Conservation (phyloP, 345 rosid genomes). For the Bruguiera parviflora region DNA sequence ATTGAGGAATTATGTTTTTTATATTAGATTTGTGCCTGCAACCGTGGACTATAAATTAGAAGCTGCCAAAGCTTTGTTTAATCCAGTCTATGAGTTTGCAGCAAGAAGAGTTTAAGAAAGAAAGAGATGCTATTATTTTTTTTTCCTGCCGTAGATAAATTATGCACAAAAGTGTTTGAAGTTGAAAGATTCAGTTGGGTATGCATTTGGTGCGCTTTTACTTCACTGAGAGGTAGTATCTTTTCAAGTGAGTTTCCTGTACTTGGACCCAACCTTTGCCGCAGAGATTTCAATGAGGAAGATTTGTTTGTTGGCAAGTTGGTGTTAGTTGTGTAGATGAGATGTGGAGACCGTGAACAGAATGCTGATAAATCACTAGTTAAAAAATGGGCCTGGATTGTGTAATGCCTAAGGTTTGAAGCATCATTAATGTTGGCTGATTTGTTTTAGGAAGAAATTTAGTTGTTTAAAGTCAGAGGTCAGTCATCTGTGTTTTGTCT, state of each 20-base stretch:
- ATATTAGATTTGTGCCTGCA: too few species aligned
- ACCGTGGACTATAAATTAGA: too few species aligned
- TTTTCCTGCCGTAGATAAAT: too few species aligned
- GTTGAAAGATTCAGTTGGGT: background rate
- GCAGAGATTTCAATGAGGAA: background rate
- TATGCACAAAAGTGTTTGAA: too few species aligned
- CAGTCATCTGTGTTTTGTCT: background rate
- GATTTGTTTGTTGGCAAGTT: background rate
- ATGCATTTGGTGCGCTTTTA: background rate
- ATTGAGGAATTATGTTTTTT: too few species aligned
- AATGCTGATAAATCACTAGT: background rate
- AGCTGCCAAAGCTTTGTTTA: too few species aligned
- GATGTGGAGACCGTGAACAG: background rate
- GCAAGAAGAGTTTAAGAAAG: too few species aligned
- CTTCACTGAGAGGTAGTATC: background rate
- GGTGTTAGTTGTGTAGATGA: background rate
- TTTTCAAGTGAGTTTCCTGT: background rate
- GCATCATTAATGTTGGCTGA: background rate
- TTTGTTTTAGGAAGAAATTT: background rate
- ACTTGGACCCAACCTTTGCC: background rate
- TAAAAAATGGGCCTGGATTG: background rate
- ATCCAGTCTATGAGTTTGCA: too few species aligned
- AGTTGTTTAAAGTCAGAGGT: background rate
- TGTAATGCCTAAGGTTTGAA: background rate
- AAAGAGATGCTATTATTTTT: too few species aligned